These are phyloP conservation scores for Geosmithia flava DNA, from an alignment of 2,329 filamentous ascomycete genomes.

Conservation along the genomic window DNA sequence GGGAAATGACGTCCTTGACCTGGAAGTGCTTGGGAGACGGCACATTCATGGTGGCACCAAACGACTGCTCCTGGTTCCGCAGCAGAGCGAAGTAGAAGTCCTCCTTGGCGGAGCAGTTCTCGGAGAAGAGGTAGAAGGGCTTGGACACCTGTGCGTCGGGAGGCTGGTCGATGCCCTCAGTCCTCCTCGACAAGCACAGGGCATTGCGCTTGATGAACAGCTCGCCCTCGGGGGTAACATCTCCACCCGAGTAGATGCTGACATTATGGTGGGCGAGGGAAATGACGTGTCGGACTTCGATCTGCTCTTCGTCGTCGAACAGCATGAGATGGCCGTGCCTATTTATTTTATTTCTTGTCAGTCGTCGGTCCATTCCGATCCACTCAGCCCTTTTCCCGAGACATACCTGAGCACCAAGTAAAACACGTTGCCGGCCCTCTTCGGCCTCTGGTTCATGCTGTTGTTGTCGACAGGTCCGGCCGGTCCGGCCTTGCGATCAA, in stretches of 20 bases:
- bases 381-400: neutral
- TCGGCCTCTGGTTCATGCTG: constrained; percentile 38
- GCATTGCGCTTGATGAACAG: constrained; percentile 93
- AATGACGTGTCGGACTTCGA: constrained; percentile 93
- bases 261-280: constrained; percentile 81
- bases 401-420: constrained; percentile 76
- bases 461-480: constrained; percentile 25
- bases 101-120: constrained; percentile 93
- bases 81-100: constrained; percentile 95
- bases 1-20: constrained; percentile 71
- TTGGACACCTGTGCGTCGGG: constrained; percentile 51
- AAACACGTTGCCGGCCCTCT: constrained; percentile 74
- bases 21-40: constrained; percentile 69
- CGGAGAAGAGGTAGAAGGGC: constrained; percentile 88
- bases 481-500: constrained; percentile 56
- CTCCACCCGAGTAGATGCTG: constrained; percentile 71
- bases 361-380: neutral
- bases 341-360: neutral
- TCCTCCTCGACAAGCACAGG: constrained; percentile 62
- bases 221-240: constrained; percentile 75
- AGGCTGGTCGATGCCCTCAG: constrained; percentile 37
- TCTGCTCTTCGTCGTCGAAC: constrained; percentile 88
- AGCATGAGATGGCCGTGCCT: constrained; percentile 95
- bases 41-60: constrained; percentile 36
- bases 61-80: constrained; percentile 64